Percentiles rank a stretch among this genome's conserved stretches.
phyloP scores from a whole-genome alignment of 2,329 filamentous ascomycete species.

The Cordyceps fumosorosea region DNA sequence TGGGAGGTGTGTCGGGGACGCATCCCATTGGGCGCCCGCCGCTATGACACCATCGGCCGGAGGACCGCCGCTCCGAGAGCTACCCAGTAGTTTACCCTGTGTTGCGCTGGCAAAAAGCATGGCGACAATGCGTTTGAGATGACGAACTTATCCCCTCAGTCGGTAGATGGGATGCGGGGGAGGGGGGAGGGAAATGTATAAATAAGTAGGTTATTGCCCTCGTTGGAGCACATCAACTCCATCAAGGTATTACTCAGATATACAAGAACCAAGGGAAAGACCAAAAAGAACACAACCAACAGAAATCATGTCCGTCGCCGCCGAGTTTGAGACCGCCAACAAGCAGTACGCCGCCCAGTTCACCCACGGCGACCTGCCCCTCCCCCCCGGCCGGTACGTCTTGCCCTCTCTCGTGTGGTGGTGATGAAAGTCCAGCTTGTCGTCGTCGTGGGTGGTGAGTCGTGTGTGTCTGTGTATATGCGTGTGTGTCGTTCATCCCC shows the following conservation, averaged over 20 bases:
- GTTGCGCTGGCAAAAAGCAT: neutral
- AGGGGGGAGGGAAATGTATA: neutral
- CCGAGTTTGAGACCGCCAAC: slow-evolving; percentile 28
- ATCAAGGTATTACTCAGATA: neutral
- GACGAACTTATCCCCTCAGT: neutral
- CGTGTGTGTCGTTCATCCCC: neutral
- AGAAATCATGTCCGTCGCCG: slow-evolving; percentile 16
- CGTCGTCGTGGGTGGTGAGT: slow-evolving; percentile 5
- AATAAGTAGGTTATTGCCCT: too few species aligned
- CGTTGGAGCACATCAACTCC: neutral
- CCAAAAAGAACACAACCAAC: too few species aligned
- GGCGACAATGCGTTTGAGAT: neutral
- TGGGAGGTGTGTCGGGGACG: neutral
- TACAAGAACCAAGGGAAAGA: neutral
- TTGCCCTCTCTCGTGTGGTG: neutral
- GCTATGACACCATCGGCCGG: neutral
- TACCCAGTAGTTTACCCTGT: too few species aligned
- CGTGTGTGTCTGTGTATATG: neutral
- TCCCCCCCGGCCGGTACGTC: slow-evolving; percentile 55
- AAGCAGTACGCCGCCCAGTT: slow-evolving; percentile 58
- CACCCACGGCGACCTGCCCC: slow-evolving; percentile 56
- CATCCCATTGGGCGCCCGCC: neutral
- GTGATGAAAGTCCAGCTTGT: neutral
- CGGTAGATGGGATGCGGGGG: neutral
- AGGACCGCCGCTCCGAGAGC: neutral